These are phyloP conservation scores for Anthracocystis walkeri DNA, from an alignment of 1,284 basidiomycete genomes.

Conservation along the genomic window DNA sequence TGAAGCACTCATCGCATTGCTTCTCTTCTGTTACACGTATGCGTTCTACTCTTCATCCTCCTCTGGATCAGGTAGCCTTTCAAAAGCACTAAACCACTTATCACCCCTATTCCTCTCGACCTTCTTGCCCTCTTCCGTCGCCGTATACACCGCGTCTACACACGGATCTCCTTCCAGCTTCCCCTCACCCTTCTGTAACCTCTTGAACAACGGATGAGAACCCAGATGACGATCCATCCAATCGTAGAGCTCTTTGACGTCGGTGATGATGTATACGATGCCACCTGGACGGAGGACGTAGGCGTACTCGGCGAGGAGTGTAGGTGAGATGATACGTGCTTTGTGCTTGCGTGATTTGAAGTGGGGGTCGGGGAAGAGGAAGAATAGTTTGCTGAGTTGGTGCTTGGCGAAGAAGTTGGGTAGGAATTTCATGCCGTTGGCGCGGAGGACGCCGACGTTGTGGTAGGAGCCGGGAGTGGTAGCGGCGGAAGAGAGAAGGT, in stretches of 20 bases:
- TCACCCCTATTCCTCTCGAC: slow-evolving; percentile 90
- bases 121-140: slow-evolving; percentile 93
- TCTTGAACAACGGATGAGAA: slow-evolving; percentile 86
- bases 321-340: slow-evolving; percentile 91
- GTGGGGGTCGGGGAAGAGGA: slow-evolving; percentile 98
- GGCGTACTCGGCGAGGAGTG: slow-evolving; percentile 90
- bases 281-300: slow-evolving; percentile 91
- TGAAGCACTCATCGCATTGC: no score
- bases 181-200: slow-evolving; percentile 77
- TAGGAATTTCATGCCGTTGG: slow-evolving; percentile 98
- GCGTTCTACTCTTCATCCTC: slow-evolving; percentile 26
- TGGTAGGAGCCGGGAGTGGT: slow-evolving; percentile 76
- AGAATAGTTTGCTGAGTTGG: slow-evolving; percentile 86
- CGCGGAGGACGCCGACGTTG: slow-evolving; percentile 93
- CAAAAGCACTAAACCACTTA: slow-evolving; percentile 88
- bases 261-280: slow-evolving; percentile 96
- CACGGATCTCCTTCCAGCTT: slow-evolving; percentile 72
- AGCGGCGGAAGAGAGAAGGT: slow-evolving; percentile 29
- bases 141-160: slow-evolving; percentile 61
- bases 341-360: slow-evolving; percentile 99
- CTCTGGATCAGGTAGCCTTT: slow-evolving; percentile 65
- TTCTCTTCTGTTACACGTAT: no score
- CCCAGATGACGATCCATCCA: slow-evolving; percentile 95
- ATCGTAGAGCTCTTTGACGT: slow-evolving; percentile 90
- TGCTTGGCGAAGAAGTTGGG: slow-evolving; percentile 94